Conservation (phyloP, 805 yeast species). For the Zygosaccharomyces pseudorouxii region DNA sequence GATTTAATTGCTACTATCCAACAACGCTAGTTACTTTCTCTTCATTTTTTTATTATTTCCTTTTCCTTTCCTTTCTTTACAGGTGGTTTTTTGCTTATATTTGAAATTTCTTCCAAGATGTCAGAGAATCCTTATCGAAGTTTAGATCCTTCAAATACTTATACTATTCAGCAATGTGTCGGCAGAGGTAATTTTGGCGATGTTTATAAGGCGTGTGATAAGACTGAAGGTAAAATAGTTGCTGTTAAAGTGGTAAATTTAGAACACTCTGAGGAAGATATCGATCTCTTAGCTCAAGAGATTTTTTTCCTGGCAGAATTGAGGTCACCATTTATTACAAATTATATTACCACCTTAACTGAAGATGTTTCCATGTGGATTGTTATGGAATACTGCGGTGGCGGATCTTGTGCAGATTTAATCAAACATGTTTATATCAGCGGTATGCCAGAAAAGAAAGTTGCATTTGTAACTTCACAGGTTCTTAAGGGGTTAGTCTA, state of each 20-base stretch:
- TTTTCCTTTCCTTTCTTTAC: not conserved
- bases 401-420: conserved; percentile 83
- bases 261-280: conserved; percentile 74
- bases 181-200: conserved; percentile 88
- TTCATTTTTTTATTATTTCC: not conserved
- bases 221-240: conserved; percentile 42
- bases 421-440: conserved; percentile 40
- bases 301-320: conserved; percentile 68
- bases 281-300: conserved; percentile 68
- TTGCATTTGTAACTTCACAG: conserved; percentile 57
- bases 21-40: not conserved
- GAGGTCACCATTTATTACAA: conserved; percentile 62
- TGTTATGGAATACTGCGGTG: conserved; percentile 93
- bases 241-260: conserved; percentile 86
- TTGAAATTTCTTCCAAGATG: conserved; percentile 1
- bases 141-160: conserved; percentile 30
- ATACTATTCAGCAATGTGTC: conserved; percentile 49
- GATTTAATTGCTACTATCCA: conserved; percentile 3
- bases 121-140: not conserved
- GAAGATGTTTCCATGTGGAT: conserved; percentile 74
- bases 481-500: conserved; percentile 69
- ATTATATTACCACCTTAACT: conserved; percentile 58
- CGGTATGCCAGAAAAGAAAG: conserved; percentile 42
- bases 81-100: not conserved
- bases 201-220: conserved; percentile 59